phyloP scores from a whole-genome alignment of 768 basidiomycete species.

The Aureoboletus auriporus region DNA sequence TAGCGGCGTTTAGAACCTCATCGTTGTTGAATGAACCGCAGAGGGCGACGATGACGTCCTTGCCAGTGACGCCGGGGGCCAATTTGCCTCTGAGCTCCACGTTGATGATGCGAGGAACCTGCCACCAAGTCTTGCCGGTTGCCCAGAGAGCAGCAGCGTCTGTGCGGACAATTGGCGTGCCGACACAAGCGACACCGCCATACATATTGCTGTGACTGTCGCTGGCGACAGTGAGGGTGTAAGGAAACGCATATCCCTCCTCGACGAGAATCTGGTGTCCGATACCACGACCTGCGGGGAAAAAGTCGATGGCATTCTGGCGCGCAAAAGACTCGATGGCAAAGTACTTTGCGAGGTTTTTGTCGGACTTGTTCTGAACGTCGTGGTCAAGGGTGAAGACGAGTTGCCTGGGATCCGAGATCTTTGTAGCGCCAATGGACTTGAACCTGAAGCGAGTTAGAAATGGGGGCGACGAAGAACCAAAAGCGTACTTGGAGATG shows the following conservation, averaged over 20 bases:
- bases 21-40: conserved; percentile 96
- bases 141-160: conserved; percentile 97
- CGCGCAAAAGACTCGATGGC: conserved; percentile 90
- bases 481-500: conserved; percentile 77
- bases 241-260: conserved; percentile 97
- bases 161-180: conserved; percentile 95
- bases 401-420: conserved; percentile 76
- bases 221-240: conserved; percentile 92
- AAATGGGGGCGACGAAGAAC: neutral
- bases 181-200: conserved; percentile 94
- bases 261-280: conserved; percentile 97
- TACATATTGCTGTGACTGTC: conserved; percentile 99
- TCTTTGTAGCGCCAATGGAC: conserved; percentile 84
- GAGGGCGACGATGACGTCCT: conserved; percentile 96
- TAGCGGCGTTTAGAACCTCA: conserved; percentile 93
- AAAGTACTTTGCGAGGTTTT: conserved; percentile 90
- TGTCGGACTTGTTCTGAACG: conserved; percentile 89
- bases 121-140: conserved; percentile 99
- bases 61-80: conserved; percentile 89
- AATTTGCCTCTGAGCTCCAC: conserved; percentile 85
- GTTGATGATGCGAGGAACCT: conserved; percentile 93
- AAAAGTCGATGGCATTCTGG: conserved; percentile 85
- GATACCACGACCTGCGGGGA: conserved; percentile 95
- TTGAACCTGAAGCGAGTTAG: conserved; percentile 64
- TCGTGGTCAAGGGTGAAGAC: conserved; percentile 99